These are phyloP conservation scores for Mycena amicta DNA, from an alignment of 768 basidiomycete genomes.

Conservation along the genomic window DNA sequence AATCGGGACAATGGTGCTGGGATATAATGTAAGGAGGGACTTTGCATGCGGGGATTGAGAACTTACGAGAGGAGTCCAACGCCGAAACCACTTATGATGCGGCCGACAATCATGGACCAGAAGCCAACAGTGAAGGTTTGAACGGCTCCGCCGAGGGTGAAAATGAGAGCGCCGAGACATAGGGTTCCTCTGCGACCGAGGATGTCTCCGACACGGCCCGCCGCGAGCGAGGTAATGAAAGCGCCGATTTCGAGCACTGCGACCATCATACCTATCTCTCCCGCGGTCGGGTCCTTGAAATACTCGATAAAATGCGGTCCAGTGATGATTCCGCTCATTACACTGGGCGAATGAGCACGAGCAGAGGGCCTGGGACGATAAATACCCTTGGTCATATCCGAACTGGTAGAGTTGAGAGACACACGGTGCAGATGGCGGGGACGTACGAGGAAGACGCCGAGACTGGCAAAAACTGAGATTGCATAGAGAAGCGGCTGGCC, in stretches of 20 bases:
- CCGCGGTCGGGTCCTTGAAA: constrained; percentile 75
- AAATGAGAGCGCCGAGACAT: constrained; percentile 79
- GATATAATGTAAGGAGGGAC: background rate
- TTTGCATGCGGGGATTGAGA: background rate
- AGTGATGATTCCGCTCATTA: constrained; percentile 92
- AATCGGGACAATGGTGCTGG: constrained; percentile 90
- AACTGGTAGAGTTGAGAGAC: constrained; percentile 46
- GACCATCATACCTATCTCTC: constrained; percentile 91
- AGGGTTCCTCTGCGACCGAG: constrained; percentile 86
- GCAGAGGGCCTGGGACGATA: constrained; percentile 2
- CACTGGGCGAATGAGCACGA: constrained; percentile 43
- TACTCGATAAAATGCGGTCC: constrained; percentile 80
- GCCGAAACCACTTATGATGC: constrained; percentile 84
- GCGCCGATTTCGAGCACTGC: constrained; percentile 94
- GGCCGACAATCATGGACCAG: constrained; percentile 78
- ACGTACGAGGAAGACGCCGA: constrained; percentile 84
- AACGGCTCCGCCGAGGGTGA: constrained; percentile 83
- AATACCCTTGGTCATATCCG: constrained; percentile 85
- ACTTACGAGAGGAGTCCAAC: constrained; percentile 87
- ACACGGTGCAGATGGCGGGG: constrained; percentile 7
- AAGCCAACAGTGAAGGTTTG: constrained; percentile 85
- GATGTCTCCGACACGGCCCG: constrained; percentile 84
- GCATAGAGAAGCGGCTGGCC: constrained; percentile 79
- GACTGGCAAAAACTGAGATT: constrained; percentile 78
- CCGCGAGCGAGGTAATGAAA: constrained; percentile 85